These are phyloP conservation scores for Puccinia coronata DNA, from an alignment of 1,284 basidiomycete genomes.

Conservation along the genomic window DNA sequence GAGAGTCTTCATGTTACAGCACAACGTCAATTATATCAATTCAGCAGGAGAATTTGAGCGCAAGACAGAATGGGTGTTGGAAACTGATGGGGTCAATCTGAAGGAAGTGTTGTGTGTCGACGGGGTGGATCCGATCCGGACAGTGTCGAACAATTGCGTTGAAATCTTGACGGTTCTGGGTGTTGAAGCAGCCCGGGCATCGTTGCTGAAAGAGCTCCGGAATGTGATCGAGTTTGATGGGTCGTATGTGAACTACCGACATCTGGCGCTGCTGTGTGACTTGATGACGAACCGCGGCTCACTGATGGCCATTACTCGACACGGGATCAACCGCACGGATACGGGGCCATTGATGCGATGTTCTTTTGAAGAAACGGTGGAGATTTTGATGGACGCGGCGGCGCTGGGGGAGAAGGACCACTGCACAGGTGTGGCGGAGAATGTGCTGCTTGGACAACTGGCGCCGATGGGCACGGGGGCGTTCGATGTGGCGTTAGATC, in stretches of 20 bases:
- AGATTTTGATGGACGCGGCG: constrained; percentile 97
- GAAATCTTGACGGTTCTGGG: constrained; percentile 96
- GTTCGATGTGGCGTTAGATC: constrained; percentile 93
- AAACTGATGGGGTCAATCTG: constrained; percentile 94
- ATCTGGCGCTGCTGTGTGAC: constrained; percentile 91
- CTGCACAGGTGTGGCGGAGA: constrained; percentile 96
- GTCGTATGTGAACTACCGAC: constrained; percentile 99
- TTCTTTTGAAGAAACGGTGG: constrained; percentile 99
- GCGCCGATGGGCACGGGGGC: constrained; percentile 95
- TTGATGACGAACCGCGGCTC: constrained; percentile 96
- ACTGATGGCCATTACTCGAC: constrained; percentile 98
- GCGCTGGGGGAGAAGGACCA: constrained; percentile 97
- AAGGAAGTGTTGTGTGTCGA: constrained; percentile 92
- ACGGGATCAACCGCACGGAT: constrained; percentile 97
- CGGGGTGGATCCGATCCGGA: constrained; percentile 86
- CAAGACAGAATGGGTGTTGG: constrained; percentile 84
- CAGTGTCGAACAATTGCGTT: constrained; percentile 95
- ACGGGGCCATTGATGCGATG: constrained; percentile 96
- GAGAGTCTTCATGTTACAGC: constrained; percentile 89
- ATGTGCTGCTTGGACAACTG: constrained; percentile 97
- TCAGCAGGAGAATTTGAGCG: constrained; percentile 61
- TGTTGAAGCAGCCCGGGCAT: constrained; percentile 93
- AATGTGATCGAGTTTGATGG: constrained; percentile 98
- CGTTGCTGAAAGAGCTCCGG: constrained; percentile 88
- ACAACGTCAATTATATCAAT: constrained; percentile 71